phyloP scores from a whole-genome alignment of 345 rosid genomes.

The Murraya koenigii region DNA sequence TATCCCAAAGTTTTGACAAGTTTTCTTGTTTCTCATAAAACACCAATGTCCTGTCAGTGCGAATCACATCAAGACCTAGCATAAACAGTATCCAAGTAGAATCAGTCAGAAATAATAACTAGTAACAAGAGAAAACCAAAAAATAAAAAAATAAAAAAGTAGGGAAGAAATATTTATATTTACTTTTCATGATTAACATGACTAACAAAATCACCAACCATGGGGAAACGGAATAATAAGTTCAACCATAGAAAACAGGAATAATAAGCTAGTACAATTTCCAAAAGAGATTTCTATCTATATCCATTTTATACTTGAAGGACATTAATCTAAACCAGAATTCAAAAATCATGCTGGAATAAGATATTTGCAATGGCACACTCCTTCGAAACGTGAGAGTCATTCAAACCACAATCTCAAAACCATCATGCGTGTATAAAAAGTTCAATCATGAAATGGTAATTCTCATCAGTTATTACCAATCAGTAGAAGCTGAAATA shows the following conservation, averaged over 20 bases:
- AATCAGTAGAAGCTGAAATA: background rate
- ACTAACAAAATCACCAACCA: background rate
- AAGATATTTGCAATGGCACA: background rate
- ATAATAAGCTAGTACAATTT: background rate
- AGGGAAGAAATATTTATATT: background rate
- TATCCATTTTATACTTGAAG: background rate
- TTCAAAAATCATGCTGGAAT: background rate
- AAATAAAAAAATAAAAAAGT: background rate
- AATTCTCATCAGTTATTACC: slow-evolving; percentile 1
- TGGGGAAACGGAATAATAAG: background rate
- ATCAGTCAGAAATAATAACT: background rate
- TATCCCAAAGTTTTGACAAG: slow-evolving; percentile 94
- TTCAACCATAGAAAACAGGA: no score
- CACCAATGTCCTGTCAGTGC: slow-evolving; percentile 86
- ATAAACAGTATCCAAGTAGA: slow-evolving; percentile 14
- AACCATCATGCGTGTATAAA: background rate
- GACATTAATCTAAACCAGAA: background rate
- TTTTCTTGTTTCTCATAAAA: slow-evolving; percentile 88
- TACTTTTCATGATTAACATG: background rate
- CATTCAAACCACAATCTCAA: background rate
- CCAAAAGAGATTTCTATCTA: background rate
- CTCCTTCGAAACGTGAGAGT: background rate
- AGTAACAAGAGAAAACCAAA: background rate
- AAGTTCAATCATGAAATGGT: background rate
- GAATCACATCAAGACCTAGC: slow-evolving; percentile 87